phyloP scores from a whole-genome alignment of 2,329 filamentous ascomycete genomes.

The Colletotrichum sp. region DNA sequence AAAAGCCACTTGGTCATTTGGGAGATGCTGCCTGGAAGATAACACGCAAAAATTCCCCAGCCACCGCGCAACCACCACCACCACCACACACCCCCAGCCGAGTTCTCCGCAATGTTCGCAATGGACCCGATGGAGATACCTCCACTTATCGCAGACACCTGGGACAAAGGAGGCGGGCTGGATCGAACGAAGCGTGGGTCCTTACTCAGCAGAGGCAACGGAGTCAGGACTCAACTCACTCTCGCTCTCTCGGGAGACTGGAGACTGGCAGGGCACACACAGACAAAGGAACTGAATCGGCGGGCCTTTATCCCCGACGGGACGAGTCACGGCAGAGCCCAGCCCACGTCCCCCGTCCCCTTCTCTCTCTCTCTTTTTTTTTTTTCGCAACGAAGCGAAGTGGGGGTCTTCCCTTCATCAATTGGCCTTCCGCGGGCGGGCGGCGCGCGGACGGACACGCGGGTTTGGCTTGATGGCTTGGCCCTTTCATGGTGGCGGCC shows the following conservation, averaged over 20 bases:
- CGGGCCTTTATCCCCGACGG: neutral
- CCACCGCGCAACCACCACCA: neutral
- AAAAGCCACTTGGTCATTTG: neutral
- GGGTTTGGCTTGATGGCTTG: neutral
- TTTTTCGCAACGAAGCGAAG: neutral
- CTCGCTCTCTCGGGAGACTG: neutral
- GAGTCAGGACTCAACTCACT: neutral
- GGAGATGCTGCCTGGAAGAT: neutral
- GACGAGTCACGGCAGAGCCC: neutral
- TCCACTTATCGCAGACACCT: slow-evolving; percentile 1
- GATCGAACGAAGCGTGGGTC: neutral
- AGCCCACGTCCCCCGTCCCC: neutral
- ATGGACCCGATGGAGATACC: neutral
- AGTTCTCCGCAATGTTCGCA: neutral
- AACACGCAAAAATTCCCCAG: neutral
- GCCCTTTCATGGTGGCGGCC: neutral
- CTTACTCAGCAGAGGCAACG: neutral
- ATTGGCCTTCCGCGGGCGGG: neutral
- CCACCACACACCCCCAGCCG: neutral
- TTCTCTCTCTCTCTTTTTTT: neutral
- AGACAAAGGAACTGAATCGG: neutral
- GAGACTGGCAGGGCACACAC: neutral
- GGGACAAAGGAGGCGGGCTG: neutral
- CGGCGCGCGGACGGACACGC: neutral
- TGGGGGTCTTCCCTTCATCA: neutral